Percentiles rank a stretch among this genome's conserved stretches.
Conservation (phyloP, 257 asterid genomes). For the Solanum bukasovii region DNA sequence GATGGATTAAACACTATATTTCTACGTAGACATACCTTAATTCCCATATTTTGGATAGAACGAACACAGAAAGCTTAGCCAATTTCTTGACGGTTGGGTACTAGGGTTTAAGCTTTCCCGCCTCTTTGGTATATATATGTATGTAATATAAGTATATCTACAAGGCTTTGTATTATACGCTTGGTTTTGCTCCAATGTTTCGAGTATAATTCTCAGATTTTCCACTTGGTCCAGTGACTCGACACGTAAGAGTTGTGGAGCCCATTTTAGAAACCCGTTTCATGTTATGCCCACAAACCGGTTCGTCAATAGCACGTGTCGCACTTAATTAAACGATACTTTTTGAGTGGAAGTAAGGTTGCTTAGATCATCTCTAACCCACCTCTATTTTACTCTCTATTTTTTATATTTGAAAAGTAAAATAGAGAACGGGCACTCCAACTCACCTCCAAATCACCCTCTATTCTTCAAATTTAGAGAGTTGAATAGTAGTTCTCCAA, state of each 20-base stretch:
- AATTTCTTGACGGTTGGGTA: not conserved
- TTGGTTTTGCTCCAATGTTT: not conserved
- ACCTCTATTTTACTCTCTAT: too few species aligned
- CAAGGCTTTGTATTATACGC: not conserved
- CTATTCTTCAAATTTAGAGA: too few species aligned
- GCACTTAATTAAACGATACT: too few species aligned
- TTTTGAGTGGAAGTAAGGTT: too few species aligned
- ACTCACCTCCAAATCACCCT: too few species aligned
- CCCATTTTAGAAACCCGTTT: not conserved
- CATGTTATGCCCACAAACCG: not conserved
- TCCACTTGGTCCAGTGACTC: not conserved
- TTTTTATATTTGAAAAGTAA: too few species aligned
- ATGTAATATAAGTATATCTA: not conserved
- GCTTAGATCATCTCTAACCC: too few species aligned
- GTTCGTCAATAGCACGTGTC: not conserved
- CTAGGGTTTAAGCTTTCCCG: slow-evolving; percentile 13
- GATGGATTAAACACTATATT: not conserved
- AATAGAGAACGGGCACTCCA: too few species aligned
- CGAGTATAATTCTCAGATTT: not conserved
- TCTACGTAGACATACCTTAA: slow-evolving; percentile 14
- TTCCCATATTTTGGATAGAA: slow-evolving; percentile 14
- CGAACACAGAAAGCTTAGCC: not conserved
- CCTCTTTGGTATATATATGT: not conserved
- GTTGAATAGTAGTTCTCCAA: too few species aligned
- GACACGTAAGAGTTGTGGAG: not conserved